These are phyloP conservation scores for Cercophora scortea DNA, from an alignment of 495 filamentous ascomycete species.

Conservation along the genomic window DNA sequence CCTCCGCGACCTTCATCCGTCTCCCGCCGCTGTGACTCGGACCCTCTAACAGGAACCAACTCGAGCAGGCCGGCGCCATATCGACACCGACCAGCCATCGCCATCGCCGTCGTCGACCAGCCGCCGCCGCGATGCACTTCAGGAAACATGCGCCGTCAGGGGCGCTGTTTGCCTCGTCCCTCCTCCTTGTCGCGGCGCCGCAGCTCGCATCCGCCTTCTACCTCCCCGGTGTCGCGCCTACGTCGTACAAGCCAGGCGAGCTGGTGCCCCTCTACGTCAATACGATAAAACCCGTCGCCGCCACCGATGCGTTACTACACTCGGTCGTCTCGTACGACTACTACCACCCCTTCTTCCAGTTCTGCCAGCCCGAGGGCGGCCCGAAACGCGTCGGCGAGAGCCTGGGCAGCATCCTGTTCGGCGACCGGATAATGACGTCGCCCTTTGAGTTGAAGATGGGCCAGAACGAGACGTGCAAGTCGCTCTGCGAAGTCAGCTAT, in stretches of 20 bases:
- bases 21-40: too few species aligned
- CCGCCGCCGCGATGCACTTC: constrained; percentile 34
- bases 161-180: constrained; percentile 34
- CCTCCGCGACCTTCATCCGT: too few species aligned
- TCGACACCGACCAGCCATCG: too few species aligned
- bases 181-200: constrained; percentile 31
- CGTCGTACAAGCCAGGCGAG: constrained; percentile 69
- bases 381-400: constrained; percentile 74
- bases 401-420: constrained; percentile 91
- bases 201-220: constrained; percentile 75
- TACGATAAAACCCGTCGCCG: constrained; percentile 77
- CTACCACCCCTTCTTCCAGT: constrained; percentile 79
- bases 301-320: constrained; percentile 67
- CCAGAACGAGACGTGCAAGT: constrained; percentile 78
- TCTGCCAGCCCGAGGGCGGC: constrained; percentile 72
- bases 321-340: constrained; percentile 95
- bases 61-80: too few species aligned
- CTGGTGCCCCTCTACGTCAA: constrained; percentile 89
- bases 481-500: constrained; percentile 62
- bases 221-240: constrained; percentile 92
- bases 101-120: not conserved
- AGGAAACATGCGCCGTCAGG: constrained; percentile 36
- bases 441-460: constrained; percentile 82
- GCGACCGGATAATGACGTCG: constrained; percentile 89
- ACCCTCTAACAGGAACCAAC: too few species aligned